Conservation (phyloP, 345 rosid genomes). For the Mallotus nudiflorus region DNA sequence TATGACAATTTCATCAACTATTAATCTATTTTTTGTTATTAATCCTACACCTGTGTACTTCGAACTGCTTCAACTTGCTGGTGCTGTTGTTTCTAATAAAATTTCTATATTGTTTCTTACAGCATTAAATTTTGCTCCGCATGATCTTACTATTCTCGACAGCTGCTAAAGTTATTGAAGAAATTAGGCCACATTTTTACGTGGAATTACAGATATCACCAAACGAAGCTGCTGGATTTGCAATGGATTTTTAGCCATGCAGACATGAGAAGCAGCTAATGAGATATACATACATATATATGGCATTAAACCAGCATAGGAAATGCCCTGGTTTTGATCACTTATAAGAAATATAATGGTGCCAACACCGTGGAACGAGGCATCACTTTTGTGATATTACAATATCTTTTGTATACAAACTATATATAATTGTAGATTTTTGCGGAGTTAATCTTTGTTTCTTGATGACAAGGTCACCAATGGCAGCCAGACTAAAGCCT, state of each 20-base stretch:
- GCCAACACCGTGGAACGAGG: conserved; percentile 23
- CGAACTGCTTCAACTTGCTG: background rate
- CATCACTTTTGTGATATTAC: conserved; percentile 28
- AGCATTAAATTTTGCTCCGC: conserved; percentile 22
- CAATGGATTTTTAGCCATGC: background rate
- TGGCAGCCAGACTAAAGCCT: background rate
- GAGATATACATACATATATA: background rate
- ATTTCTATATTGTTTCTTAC: background rate
- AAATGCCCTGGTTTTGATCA: conserved; percentile 18
- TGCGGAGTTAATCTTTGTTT: background rate
- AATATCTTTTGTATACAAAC: conserved; percentile 24
- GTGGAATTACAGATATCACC: background rate
- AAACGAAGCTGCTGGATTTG: conserved; percentile 7
- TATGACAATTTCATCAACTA: no score
- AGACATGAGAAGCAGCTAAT: background rate
- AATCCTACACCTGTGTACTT: background rate
- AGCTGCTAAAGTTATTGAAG: background rate
- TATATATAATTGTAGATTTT: conserved; percentile 19
- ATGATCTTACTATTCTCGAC: background rate
- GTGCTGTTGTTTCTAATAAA: background rate
- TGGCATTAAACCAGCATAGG: conserved; percentile 8
- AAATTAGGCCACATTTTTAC: conserved; percentile 4
- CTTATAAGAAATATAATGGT: conserved; percentile 19
- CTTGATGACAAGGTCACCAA: conserved; percentile 20
- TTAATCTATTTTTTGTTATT: background rate